Base-by-base conservation (phyloP, 75 land plant species). In the Pseudotsuga menziesii region DNA sequence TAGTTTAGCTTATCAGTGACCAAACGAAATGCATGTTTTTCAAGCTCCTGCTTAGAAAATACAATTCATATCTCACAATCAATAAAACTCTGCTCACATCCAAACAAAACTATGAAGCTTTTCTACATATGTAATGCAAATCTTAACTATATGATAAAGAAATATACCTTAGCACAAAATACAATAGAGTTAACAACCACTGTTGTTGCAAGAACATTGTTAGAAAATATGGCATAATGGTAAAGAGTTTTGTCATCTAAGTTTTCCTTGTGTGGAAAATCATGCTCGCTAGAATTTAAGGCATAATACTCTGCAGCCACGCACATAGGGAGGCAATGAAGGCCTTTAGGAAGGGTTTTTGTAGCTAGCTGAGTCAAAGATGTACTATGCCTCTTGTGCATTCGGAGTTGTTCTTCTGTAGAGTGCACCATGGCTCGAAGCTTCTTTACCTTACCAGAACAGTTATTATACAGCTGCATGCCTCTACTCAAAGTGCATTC, bases 131-230 rank as follows among this genome's bases (percentile, higher is more conserved):
- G 72, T 6, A 81, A 19, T 59, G 14, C 16, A 80, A 23, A 60
- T 3, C 26, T 61, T 44, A 57, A 5, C 32, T 62, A n/a, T 3
- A 25, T 12, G 20, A 62, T 61, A 56, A 5, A 25, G 44, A 15
- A 69, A 36, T 52, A 26, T 66, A 92, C 94, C 92, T 86, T 87
- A 25, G 94, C 90, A 82, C 90, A 66, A 23, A 76, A 63, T 12
- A 90, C 60, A 58, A 88, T 90, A 12, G 94, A 92, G 78, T 89
- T 92, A n/a, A 92, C 92, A 61, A 90, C 94, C 67, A 92, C 94
- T 60, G 92, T 81, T 36, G 88, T 61, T 44, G 94, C 94, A 79
- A 92, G 73, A 72, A 92, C 39, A 73, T 92, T 92, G 73, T 92
- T 92, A 13, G 94, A 92, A 79, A 92, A 92, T 22, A 92, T 32